Evolutionary conservation across 371 early-diverging fungal genomes (phyloP).

Genomic region (Syncephalastrum sp.): DNA sequence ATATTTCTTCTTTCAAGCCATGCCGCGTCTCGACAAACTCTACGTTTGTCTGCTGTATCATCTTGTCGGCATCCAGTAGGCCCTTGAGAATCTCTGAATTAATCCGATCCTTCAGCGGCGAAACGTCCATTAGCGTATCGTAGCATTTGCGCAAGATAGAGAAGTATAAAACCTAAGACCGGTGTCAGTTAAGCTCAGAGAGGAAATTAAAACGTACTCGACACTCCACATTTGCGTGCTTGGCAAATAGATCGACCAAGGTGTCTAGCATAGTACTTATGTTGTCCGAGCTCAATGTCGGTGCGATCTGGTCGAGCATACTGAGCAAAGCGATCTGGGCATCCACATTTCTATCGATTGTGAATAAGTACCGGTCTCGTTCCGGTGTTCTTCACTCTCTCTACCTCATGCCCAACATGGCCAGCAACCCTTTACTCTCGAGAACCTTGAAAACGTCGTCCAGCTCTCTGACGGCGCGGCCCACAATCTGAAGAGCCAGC

Average conservation of each 20-base stretch:
- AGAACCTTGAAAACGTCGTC: constrained; percentile 44
- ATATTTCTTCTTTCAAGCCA: constrained; percentile 36
- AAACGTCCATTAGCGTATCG: constrained; percentile 1
- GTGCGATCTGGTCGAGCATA: constrained; percentile 49
- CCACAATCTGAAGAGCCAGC: constrained; percentile 55
- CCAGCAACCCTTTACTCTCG: constrained; percentile 16
- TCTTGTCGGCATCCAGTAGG: constrained; percentile 51
- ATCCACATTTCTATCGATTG: constrained; percentile 49
- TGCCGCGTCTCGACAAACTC: constrained; percentile 46
- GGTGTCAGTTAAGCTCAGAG: constrained; percentile 7
- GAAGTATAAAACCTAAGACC: constrained; percentile 35
- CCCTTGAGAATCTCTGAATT: constrained; percentile 56
- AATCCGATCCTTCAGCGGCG: constrained; percentile 25
- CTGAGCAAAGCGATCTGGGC: constrained; percentile 53
- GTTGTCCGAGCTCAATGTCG: constrained; percentile 32
- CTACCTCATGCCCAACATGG: constrained; percentile 39
- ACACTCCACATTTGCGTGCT: constrained; percentile 46
- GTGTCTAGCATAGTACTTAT: constrained; percentile 43
- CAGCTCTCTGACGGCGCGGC: constrained; percentile 44
- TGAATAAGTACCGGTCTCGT: not conserved
- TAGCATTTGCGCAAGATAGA: constrained; percentile 20
- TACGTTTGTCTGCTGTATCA: constrained; percentile 47
- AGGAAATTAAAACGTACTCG: constrained; percentile 29
- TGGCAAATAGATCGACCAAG: constrained; percentile 27
- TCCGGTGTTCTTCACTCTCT: constrained; percentile 3